phyloP scores from a whole-genome alignment of 176 grass and related monocot species.

The Phyllostachys edulis region DNA sequence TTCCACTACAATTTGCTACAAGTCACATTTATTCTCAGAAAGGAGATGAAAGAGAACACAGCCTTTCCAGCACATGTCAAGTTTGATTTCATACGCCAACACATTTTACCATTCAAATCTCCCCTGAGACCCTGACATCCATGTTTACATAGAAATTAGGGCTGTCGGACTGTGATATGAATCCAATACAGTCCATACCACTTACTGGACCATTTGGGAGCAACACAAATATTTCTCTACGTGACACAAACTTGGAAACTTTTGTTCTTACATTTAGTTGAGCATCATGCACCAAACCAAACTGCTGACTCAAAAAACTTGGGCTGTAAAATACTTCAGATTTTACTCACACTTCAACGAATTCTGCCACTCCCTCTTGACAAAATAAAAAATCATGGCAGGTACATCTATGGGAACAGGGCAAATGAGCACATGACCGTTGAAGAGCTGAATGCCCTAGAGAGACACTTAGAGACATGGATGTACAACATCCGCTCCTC shows the following conservation, averaged over 20 bases:
- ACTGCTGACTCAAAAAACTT: not conserved
- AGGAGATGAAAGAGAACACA: not conserved
- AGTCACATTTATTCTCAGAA: not conserved
- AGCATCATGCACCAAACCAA: not conserved
- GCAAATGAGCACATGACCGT: slow-evolving; percentile 70
- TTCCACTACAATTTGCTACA: not conserved
- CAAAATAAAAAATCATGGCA: slow-evolving; percentile 31
- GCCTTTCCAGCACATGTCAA: not conserved
- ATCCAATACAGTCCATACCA: not conserved
- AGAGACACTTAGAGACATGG: slow-evolving; percentile 79
- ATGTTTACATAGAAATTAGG: too few species aligned
- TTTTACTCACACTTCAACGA: not conserved
- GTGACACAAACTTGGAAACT: not conserved
- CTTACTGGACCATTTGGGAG: not conserved
- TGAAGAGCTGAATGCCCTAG: slow-evolving; percentile 69
- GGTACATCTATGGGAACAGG: slow-evolving; percentile 70
- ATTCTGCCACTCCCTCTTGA: not conserved
- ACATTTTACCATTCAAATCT: not conserved
- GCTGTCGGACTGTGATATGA: not conserved
- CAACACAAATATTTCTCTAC: too few species aligned
- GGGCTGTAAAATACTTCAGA: not conserved
- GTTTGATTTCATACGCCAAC: not conserved
- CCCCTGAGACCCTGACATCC: not conserved
- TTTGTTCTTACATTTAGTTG: not conserved
- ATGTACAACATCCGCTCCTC: slow-evolving; percentile 79